Evolutionary conservation across 805 yeast species (phyloP).

Genomic region (Candida peoriensis): DNA sequence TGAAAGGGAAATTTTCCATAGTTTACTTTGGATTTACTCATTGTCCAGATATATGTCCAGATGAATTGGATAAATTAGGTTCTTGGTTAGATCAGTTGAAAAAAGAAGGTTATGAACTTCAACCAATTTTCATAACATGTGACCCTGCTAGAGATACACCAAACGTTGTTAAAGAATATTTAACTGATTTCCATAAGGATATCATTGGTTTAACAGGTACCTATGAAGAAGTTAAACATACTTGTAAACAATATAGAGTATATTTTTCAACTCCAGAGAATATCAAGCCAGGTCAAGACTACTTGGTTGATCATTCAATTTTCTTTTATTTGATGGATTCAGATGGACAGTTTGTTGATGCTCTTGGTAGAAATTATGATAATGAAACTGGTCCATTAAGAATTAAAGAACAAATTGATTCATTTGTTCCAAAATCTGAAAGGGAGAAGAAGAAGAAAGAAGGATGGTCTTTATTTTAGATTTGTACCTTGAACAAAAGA

Average conservation of each 20-base stretch:
- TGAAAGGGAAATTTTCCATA: constrained; percentile 74
- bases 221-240: constrained; percentile 75
- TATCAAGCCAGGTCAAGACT: constrained; percentile 93
- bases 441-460: constrained; percentile 60
- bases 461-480: constrained; percentile 41
- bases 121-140: constrained; percentile 91
- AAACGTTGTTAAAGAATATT: constrained; percentile 73
- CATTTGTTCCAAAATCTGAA: constrained; percentile 67
- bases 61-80: constrained; percentile 90
- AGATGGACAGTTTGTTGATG: constrained; percentile 95
- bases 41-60: constrained; percentile 99
- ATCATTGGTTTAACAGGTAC: constrained; percentile 90
- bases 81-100: constrained; percentile 57
- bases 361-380: constrained; percentile 85
- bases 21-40: constrained; percentile 96
- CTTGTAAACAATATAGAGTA: constrained; percentile 88
- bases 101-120: constrained; percentile 53
- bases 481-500: background rate
- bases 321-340: constrained; percentile 97
- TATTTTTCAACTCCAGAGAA: constrained; percentile 96
- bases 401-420: constrained; percentile 68
- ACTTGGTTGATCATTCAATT: constrained; percentile 94
- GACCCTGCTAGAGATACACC: constrained; percentile 96
- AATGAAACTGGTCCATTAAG: constrained; percentile 73
- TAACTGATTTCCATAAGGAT: constrained; percentile 84